Percentiles rank a stretch among this genome's conserved stretches.
These are phyloP conservation scores for Didymella pomorum DNA, from an alignment of 2,329 filamentous ascomycete species.

Conservation along the genomic window DNA sequence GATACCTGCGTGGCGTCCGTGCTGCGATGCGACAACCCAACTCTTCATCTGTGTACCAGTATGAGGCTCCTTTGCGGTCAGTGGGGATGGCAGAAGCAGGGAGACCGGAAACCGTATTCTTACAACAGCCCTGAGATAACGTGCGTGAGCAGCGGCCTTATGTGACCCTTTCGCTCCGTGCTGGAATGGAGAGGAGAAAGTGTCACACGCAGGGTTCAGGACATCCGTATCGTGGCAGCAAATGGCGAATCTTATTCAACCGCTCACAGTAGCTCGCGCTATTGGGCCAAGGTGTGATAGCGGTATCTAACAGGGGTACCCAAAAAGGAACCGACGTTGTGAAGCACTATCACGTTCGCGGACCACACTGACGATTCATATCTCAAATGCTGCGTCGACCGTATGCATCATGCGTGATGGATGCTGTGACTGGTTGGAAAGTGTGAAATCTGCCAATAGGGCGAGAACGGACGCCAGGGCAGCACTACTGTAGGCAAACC, in stretches of 20 bases:
- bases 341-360: slow-evolving; percentile 38
- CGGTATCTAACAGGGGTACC: slow-evolving; percentile 36
- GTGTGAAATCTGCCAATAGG: slow-evolving; percentile 32
- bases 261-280: slow-evolving; percentile 44
- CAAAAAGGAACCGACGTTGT: slow-evolving; percentile 34
- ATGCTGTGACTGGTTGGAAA: slow-evolving; percentile 40
- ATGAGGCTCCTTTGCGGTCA: slow-evolving; percentile 13
- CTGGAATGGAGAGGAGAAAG: slow-evolving; percentile 39
- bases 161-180: slow-evolving; percentile 45
- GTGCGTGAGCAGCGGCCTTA: slow-evolving; percentile 41
- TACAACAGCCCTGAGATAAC: slow-evolving; percentile 31
- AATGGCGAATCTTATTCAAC: slow-evolving; percentile 48
- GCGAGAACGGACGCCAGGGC: slow-evolving; percentile 30
- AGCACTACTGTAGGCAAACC: slow-evolving; percentile 29
- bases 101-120: slow-evolving; percentile 18
- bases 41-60: slow-evolving; percentile 28
- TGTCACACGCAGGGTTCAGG: slow-evolving; percentile 45
- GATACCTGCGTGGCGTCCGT: slow-evolving; percentile 33
- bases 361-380: slow-evolving; percentile 34
- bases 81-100: not conserved
- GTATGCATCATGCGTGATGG: slow-evolving; percentile 34
- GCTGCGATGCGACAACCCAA: slow-evolving; percentile 34
- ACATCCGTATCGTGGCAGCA: slow-evolving; percentile 41
- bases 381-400: slow-evolving; percentile 28
- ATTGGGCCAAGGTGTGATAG: slow-evolving; percentile 53